Evolutionary conservation across 2,329 filamentous ascomycete genomes (phyloP), one percentile per base, ranked within the genome.

Genomic region (Aspergillus udagawae): DNA sequence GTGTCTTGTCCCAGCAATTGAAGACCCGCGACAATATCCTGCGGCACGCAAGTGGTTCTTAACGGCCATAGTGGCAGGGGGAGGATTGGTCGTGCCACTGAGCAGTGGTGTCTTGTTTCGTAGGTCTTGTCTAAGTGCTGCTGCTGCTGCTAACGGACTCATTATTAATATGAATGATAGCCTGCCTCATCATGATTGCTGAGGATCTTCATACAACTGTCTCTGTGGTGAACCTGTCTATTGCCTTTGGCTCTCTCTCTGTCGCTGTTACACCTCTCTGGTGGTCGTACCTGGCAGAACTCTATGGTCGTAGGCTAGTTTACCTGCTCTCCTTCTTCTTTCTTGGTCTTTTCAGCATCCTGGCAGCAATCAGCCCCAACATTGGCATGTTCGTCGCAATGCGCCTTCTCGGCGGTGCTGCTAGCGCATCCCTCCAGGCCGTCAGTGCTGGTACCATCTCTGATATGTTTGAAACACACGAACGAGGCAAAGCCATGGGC

Each of bases 351-450:
- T 75, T 75, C 65, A 73, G 70, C 38, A 63, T 74, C 17, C 52
- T 77, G 20, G 65, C 65, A 1, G 75, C 73, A 1, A 67, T 75
- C 7, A 69, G 66, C 23, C 66, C 64, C 6, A 69, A 66, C 47
- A 73, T 77, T 27, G 65, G 60, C 9, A 72, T 77, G 73, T 74
- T 77, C 55, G 70, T 76, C 48, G 69, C 73, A 10, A 73, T 75
- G 62, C 65, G 75, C 3, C 57, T 75, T 25, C 65, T 77, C 1
- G 67, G 67, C 48, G 73, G 73, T 3, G 72, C 73, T n/a, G 73
- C 73, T 3, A 70, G 73, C 7, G 74, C 74, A 10, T 73, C 70
- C 10, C 74, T 75, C 5, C 75, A 77, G 58, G 73, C 73, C 7
- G 74, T 77, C 2, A 74, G 75, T 12, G 75, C 73, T 0, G 75